These are phyloP conservation scores for Phytophthora cajani DNA, from an alignment of 352 stramenopile genomes.

Conservation along the genomic window DNA sequence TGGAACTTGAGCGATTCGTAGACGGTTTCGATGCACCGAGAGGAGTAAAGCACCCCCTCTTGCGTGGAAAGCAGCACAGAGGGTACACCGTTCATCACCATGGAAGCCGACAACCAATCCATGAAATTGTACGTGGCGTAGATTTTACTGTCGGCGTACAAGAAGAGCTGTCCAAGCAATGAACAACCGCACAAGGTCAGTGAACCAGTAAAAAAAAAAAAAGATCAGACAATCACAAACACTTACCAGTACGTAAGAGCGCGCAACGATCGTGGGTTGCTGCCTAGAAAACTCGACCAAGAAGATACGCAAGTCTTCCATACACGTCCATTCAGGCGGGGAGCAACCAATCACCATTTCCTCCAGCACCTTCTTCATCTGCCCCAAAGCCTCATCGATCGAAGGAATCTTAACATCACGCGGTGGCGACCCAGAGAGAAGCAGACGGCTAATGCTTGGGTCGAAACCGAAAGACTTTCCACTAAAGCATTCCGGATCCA, in stretches of 20 bases:
- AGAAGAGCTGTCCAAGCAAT: conserved; percentile 56
- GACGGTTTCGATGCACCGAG: conserved; percentile 79
- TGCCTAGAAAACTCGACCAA: conserved; percentile 76
- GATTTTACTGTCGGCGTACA: conserved; percentile 89
- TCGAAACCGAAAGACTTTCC: conserved; percentile 82
- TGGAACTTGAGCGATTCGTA: conserved; percentile 88
- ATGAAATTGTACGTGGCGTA: conserved; percentile 87
- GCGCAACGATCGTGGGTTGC: conserved; percentile 71
- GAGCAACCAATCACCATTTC: conserved; percentile 71
- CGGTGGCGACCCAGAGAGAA: conserved; percentile 73
- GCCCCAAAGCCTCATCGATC: conserved; percentile 54
- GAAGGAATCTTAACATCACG: conserved; percentile 73
- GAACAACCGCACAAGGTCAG: conserved; percentile 15
- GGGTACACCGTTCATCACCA: conserved; percentile 85
- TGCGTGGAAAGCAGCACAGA: conserved; percentile 85
- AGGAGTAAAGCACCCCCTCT: conserved; percentile 81
- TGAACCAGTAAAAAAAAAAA: conserved; percentile 4
- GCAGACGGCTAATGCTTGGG: conserved; percentile 69
- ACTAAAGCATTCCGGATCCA: conserved; percentile 70
- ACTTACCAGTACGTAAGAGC: conserved; percentile 86
- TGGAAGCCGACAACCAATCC: conserved; percentile 81
- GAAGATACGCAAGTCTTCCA: conserved; percentile 86
- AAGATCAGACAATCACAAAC: not conserved
- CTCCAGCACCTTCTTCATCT: conserved; percentile 60
- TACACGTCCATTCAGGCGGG: conserved; percentile 65